Conservation (phyloP, 257 asterid genomes). For the Hygrophila difformis region DNA sequence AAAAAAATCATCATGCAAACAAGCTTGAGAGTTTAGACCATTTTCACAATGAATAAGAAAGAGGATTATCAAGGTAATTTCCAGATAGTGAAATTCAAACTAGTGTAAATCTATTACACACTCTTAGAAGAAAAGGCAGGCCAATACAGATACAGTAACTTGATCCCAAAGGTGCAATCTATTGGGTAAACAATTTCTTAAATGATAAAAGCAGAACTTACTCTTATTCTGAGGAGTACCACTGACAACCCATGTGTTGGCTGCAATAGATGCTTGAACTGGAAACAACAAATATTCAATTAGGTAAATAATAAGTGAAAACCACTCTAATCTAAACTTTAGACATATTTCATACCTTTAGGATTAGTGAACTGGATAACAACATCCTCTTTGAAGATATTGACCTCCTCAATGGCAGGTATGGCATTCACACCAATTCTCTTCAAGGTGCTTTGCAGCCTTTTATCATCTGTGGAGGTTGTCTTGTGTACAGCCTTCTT, state of each 20-base stretch:
- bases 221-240: slow-evolving; percentile 78
- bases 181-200: no score
- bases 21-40: no score
- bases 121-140: no score
- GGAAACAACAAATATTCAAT: background rate
- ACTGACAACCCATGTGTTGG: slow-evolving; percentile 85
- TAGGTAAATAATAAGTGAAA: no score
- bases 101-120: no score
- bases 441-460: slow-evolving; percentile 72
- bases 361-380: slow-evolving; percentile 63
- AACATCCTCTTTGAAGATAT: slow-evolving; percentile 71
- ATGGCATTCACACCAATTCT: slow-evolving; percentile 74
- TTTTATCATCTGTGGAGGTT: slow-evolving; percentile 66
- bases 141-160: no score
- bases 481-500: slow-evolving; percentile 83
- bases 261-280: slow-evolving; percentile 81
- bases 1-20: background rate
- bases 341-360: slow-evolving; percentile 29
- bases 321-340: no score
- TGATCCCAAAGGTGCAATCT: no score
- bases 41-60: no score
- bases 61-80: no score
- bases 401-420: slow-evolving; percentile 73
- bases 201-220: slow-evolving; percentile 17
- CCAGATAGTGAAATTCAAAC: no score